phyloP scores from a whole-genome alignment of 2,329 filamentous ascomycete species.

The Albophoma yamanashiensis region DNA sequence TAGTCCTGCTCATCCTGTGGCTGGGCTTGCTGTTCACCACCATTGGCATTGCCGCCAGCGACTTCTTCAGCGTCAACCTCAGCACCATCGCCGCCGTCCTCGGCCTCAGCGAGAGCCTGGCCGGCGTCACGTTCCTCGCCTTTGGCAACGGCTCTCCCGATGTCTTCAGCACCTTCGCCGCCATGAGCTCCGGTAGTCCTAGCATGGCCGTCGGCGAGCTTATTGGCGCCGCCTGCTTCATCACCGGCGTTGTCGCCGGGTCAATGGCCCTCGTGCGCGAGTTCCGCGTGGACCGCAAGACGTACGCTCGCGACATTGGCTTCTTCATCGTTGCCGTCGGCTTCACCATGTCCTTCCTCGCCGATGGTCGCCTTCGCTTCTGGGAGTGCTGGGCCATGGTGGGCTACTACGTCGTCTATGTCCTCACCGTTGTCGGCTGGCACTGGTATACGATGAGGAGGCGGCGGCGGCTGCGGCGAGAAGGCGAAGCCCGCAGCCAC shows the following conservation, averaged over 20 bases:
- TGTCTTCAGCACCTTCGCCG: slow-evolving; percentile 96
- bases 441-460: slow-evolving; percentile 71
- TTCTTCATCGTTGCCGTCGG: slow-evolving; percentile 84
- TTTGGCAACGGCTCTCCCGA: slow-evolving; percentile 98
- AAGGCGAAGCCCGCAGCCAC: slow-evolving; percentile 64
- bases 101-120: slow-evolving; percentile 90
- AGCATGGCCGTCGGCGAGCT: slow-evolving; percentile 92
- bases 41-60: slow-evolving; percentile 93
- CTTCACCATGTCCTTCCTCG: slow-evolving; percentile 80
- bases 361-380: slow-evolving; percentile 70
- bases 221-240: slow-evolving; percentile 90
- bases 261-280: slow-evolving; percentile 96
- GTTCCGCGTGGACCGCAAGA: slow-evolving; percentile 81
- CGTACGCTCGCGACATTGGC: slow-evolving; percentile 81
- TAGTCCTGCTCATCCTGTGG: slow-evolving; percentile 70
- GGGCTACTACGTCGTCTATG: slow-evolving; percentile 81
- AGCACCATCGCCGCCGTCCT: slow-evolving; percentile 84
- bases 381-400: slow-evolving; percentile 94
- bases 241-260: slow-evolving; percentile 89
- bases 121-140: slow-evolving; percentile 90
- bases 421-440: slow-evolving; percentile 78
- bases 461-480: slow-evolving; percentile 48
- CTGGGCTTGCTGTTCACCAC: slow-evolving; percentile 86
- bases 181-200: slow-evolving; percentile 95
- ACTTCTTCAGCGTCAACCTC: slow-evolving; percentile 96